These are phyloP conservation scores for Fraxinus sp. DNA, from an alignment of 305 asterid species.

Conservation along the genomic window DNA sequence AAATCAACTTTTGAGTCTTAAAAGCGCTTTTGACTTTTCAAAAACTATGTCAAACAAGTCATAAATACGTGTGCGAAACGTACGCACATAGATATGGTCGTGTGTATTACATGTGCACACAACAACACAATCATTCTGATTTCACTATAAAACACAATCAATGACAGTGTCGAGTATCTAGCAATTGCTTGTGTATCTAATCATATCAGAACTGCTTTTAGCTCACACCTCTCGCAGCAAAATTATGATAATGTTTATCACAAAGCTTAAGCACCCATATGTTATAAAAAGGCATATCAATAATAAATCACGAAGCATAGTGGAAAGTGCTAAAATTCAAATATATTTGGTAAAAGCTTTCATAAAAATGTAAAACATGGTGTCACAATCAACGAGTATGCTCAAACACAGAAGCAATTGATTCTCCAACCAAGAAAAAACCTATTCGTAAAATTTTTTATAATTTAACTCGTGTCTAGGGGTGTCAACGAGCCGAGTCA, in stretches of 20 bases:
- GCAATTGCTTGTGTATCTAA: not conserved
- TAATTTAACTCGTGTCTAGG: too few species aligned
- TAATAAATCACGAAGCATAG: not conserved
- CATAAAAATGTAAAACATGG: not conserved
- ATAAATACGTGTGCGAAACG: not conserved
- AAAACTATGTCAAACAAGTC: too few species aligned
- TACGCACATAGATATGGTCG: not conserved
- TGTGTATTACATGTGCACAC: not conserved
- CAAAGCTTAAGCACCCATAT: not conserved
- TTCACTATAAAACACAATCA: not conserved
- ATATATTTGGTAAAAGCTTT: not conserved
- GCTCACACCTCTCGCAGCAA: not conserved
- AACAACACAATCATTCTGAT: not conserved
- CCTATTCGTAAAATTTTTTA: too few species aligned
- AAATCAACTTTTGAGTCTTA: too few species aligned
- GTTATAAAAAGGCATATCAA: not conserved
- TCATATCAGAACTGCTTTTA: not conserved
- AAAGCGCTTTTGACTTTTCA: too few species aligned
- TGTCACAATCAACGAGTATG: not conserved
- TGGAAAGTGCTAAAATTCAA: not conserved
- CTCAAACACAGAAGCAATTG: not conserved
- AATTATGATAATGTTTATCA: not conserved
- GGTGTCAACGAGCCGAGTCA: too few species aligned
- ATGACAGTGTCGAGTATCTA: not conserved
- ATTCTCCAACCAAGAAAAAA: not conserved